These are phyloP conservation scores for Aureobasidium sp. DNA, from an alignment of 2,329 filamentous ascomycete species.

Conservation along the genomic window DNA sequence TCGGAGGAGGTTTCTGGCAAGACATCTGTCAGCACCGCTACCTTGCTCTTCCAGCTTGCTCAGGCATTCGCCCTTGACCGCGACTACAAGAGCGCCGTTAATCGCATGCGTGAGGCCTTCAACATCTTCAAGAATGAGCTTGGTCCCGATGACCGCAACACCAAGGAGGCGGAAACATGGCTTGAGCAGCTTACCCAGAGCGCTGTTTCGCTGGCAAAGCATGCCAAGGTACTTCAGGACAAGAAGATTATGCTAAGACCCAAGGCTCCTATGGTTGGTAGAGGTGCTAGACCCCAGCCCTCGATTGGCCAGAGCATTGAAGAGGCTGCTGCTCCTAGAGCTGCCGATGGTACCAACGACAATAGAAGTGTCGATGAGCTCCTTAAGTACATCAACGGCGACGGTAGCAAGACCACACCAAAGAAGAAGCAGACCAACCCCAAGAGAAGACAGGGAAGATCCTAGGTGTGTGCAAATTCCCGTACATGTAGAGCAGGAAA, in stretches of 20 bases:
- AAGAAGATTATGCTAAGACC: constrained; percentile 33
- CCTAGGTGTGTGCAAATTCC: not conserved
- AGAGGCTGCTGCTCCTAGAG: constrained; percentile 7
- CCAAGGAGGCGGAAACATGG: constrained; percentile 95
- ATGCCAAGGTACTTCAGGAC: constrained; percentile 76
- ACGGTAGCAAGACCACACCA: constrained; percentile 29
- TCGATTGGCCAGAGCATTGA: constrained; percentile 47
- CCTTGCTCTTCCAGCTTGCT: constrained; percentile 91
- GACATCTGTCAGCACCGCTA: constrained; percentile 86
- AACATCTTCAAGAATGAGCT: constrained; percentile 88
- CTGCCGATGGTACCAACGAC: constrained; percentile 8
- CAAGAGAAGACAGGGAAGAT: constrained; percentile 24
- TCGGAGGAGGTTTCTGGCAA: constrained; percentile 87
- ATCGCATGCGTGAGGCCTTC: constrained; percentile 91
- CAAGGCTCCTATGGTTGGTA: constrained; percentile 43
- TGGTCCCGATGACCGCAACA: constrained; percentile 88
- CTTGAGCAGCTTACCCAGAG: constrained; percentile 93
- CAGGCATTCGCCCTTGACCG: constrained; percentile 94
- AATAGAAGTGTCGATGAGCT: constrained; percentile 81
- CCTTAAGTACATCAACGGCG: constrained; percentile 87
- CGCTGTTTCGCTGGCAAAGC: constrained; percentile 88
- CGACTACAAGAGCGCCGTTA: constrained; percentile 84
- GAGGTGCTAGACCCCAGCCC: constrained; percentile 53
- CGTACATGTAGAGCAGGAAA: not conserved
- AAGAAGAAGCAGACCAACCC: constrained; percentile 40